Evolutionary conservation across 2,329 filamentous ascomycete species (phyloP).

Genomic region (Exserohilum rostratum): DNA sequence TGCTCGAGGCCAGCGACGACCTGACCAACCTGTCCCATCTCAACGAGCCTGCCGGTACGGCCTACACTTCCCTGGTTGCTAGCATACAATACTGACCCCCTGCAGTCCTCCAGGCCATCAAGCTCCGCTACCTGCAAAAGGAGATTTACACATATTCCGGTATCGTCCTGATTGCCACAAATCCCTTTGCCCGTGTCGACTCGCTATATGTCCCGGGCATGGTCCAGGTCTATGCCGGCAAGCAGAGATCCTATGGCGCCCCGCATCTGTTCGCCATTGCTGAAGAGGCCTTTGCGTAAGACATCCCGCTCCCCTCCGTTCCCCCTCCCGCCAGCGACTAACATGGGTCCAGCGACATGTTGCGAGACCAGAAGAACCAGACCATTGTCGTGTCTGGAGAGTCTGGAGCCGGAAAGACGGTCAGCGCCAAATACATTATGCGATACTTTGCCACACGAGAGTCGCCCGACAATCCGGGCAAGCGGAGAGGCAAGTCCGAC

Average conservation of each 20-base stretch:
- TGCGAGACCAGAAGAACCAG: slow-evolving; percentile 94
- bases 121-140: slow-evolving; percentile 94
- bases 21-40: slow-evolving; percentile 96
- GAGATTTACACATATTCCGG: slow-evolving; percentile 99
- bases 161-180: slow-evolving; percentile 97
- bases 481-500: slow-evolving; percentile 74
- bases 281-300: slow-evolving; percentile 96
- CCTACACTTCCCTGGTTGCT: background rate
- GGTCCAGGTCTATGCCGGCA: slow-evolving; percentile 99
- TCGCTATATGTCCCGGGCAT: slow-evolving; percentile 98
- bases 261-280: slow-evolving; percentile 98
- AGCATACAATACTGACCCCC: slow-evolving; percentile 34
- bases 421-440: slow-evolving; percentile 99
- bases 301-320: slow-evolving; percentile 14
- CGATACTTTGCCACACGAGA: slow-evolving; percentile 98
- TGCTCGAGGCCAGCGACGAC: slow-evolving; percentile 98
- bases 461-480: slow-evolving; percentile 83
- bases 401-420: slow-evolving; percentile 97
- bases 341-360: slow-evolving; percentile 77
- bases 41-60: slow-evolving; percentile 92
- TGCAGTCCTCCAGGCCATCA: slow-evolving; percentile 93
- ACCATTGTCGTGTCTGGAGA: slow-evolving; percentile 99
- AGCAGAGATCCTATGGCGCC: slow-evolving; percentile 93
- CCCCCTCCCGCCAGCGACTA: slow-evolving; percentile 16
- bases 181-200: slow-evolving; percentile 96